Percentiles rank a stretch among this genome's conserved stretches.
These are phyloP conservation scores for Clathrus columnatus DNA, from an alignment of 768 basidiomycete species.

Conservation along the genomic window DNA sequence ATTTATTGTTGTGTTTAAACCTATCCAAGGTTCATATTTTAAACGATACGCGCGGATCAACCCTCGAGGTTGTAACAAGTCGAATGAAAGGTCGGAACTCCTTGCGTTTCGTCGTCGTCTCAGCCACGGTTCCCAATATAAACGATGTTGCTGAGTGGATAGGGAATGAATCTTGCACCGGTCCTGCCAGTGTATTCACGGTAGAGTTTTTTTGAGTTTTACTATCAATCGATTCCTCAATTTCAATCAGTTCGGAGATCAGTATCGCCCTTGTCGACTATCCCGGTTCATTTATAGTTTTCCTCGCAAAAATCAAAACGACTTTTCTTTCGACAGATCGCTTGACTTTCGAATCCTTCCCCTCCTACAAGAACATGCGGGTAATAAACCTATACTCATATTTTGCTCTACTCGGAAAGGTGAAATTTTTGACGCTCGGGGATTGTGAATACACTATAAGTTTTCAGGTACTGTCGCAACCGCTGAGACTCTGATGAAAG, in stretches of 20 bases:
- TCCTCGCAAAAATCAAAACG: constrained; percentile 58
- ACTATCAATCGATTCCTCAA: neutral
- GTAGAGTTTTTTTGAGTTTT: constrained; percentile 27
- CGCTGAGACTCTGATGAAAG: constrained; percentile 69
- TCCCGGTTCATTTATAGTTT: constrained; percentile 66
- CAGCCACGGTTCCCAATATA: constrained; percentile 92
- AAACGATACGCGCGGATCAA: constrained; percentile 84
- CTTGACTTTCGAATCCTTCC: constrained; percentile 69
- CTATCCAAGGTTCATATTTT: constrained; percentile 74
- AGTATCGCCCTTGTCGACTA: constrained; percentile 81
- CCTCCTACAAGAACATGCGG: constrained; percentile 62
- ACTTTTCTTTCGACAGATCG: constrained; percentile 63
- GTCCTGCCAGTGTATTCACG: constrained; percentile 58
- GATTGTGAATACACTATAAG: neutral
- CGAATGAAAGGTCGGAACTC: constrained; percentile 76
- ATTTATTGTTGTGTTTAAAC: neutral
- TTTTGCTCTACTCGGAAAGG: constrained; percentile 89
- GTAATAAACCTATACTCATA: constrained; percentile 77
- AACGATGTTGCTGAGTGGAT: constrained; percentile 88
- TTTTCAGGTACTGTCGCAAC: constrained; percentile 40
- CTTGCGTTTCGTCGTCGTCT: constrained; percentile 82
- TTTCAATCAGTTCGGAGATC: constrained; percentile 73
- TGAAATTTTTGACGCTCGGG: constrained; percentile 19
- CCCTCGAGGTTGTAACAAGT: constrained; percentile 88
- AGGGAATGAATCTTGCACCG: constrained; percentile 33